Evolutionary conservation across 768 basidiomycete genomes (phyloP).

Genomic region (Fibroporia radiculosa): DNA sequence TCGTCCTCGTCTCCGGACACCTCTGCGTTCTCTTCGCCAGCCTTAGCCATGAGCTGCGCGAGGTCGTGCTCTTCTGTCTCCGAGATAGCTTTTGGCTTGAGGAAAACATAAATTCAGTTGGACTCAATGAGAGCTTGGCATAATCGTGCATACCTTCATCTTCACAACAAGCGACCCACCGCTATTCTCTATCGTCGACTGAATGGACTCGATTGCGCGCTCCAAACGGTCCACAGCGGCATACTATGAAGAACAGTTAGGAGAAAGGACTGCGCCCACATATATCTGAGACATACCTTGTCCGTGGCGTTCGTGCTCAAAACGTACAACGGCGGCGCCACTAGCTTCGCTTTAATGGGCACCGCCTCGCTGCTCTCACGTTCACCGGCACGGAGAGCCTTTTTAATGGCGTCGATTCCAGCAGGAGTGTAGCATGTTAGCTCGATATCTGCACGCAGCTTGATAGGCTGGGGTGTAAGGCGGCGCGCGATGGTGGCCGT

Average conservation of each 20-base stretch:
- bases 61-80: constrained; percentile 98
- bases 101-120: not conserved
- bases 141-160: constrained; percentile 69
- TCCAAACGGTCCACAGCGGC: constrained; percentile 91
- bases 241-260: constrained; percentile 36
- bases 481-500: constrained; percentile 85
- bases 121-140: not conserved
- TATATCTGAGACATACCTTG: constrained; percentile 51
- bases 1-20: constrained; percentile 93
- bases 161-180: constrained; percentile 87
- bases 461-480: constrained; percentile 96
- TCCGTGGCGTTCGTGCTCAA: constrained; percentile 95
- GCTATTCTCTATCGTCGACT: constrained; percentile 71
- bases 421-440: constrained; percentile 93
- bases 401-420: constrained; percentile 95
- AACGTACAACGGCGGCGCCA: constrained; percentile 95
- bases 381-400: constrained; percentile 84
- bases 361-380: constrained; percentile 81
- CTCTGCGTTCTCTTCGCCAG: constrained; percentile 89
- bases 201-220: constrained; percentile 88
- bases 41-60: constrained; percentile 94
- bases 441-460: constrained; percentile 96
- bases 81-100: constrained; percentile 92
- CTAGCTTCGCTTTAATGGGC: constrained; percentile 94
- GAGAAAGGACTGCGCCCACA: too few species aligned